Base-by-base conservation (phyloP, 2,329 filamentous ascomycete genomes). In the Pseudopyrenochaeta lycopersici region DNA sequence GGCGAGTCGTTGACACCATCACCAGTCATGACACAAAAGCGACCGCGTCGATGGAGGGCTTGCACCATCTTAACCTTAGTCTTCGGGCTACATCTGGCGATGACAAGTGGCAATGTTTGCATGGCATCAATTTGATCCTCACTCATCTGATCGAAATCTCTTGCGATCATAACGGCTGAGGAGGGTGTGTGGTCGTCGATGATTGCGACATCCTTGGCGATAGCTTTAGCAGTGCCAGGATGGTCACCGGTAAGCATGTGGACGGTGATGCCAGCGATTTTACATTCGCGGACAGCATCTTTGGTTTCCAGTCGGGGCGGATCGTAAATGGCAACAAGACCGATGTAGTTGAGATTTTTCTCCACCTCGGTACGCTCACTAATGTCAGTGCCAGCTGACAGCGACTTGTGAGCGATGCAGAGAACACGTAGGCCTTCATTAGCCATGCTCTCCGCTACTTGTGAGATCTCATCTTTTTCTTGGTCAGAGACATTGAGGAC, bases 311-410 rank as follows among this genome's bases (percentile, higher is more conserved):
- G 85, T 1, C 92, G 90, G 49, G 91, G 92, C 3, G 92, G 92
- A 63, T 96, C 92, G 70, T 95, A 94, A 58, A 96, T 89, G 50
- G 91, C 92, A 43, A 90, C 88, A 9, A 97, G 83, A n/a, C 92
- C 93, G 12, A 91, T 84, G 56, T 96, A 90, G 2, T 82, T 84
- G 29, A 97, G 84, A 27, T 85, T 81, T 31, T 80, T 78, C 70
- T 96, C 92, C 12, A 94, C 83, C 4, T 82, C 76, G 5, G 80
- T 77, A 5, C 92, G 89, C 35, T 72, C 66, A 32, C 58, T 59
- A n/a, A 75, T 62, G 31, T 74, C 63, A 7, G 67, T 52, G 20
- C 61, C 67, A 12, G 63, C 36, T 7, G 65, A 60, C 7, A 75
- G 57, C 15, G 58, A 57, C 60, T 74, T 76, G 53, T 76, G 73